Evolutionary conservation across 1,284 basidiomycete species (phyloP).

Genomic region (Austroboletus niveus): DNA sequence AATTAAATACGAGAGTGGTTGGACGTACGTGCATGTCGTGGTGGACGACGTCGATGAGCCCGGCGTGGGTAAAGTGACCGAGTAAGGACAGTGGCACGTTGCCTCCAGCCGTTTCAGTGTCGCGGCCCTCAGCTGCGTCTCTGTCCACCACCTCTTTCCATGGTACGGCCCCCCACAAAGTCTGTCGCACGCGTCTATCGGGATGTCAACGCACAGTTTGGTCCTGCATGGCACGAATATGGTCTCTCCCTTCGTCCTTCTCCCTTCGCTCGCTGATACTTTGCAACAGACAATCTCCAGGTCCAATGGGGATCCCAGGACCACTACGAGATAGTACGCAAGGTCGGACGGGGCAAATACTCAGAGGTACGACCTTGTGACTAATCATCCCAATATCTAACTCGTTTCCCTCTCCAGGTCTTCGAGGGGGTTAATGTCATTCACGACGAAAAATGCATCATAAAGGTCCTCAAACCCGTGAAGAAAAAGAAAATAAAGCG

Average conservation of each 20-base stretch:
- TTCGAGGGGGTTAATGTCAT: slow-evolving; percentile 97
- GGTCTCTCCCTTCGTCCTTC: slow-evolving; percentile 35
- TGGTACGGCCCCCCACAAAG: slow-evolving; percentile 65
- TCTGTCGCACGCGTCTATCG: slow-evolving; percentile 75
- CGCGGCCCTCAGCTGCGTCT: slow-evolving; percentile 8
- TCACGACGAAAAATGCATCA: slow-evolving; percentile 94
- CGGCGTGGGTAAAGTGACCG: slow-evolving; percentile 33
- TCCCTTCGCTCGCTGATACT: slow-evolving; percentile 21
- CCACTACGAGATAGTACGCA: slow-evolving; percentile 97
- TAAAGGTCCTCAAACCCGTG: slow-evolving; percentile 98
- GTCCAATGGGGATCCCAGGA: slow-evolving; percentile 96
- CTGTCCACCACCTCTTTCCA: slow-evolving; percentile 31
- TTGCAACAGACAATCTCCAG: slow-evolving; percentile 75
- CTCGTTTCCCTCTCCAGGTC: slow-evolving; percentile 54
- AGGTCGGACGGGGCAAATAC: slow-evolving; percentile 96
- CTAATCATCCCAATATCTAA: slow-evolving; percentile 13
- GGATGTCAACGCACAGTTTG: slow-evolving; percentile 71
- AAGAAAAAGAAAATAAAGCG: slow-evolving; percentile 99
- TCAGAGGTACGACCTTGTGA: slow-evolving; percentile 66
- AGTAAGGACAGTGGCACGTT: slow-evolving; percentile 7
- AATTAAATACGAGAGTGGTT: too few species aligned
- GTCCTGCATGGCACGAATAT: slow-evolving; percentile 80
- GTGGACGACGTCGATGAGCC: not conserved
- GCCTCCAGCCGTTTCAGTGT: slow-evolving; percentile 9
- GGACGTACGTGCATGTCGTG: too few species aligned